Evolutionary conservation across 148 eudicot genomes (phyloP), one percentile per base, ranked within the genome.

Genomic region (Chenopodium quinoa): DNA sequence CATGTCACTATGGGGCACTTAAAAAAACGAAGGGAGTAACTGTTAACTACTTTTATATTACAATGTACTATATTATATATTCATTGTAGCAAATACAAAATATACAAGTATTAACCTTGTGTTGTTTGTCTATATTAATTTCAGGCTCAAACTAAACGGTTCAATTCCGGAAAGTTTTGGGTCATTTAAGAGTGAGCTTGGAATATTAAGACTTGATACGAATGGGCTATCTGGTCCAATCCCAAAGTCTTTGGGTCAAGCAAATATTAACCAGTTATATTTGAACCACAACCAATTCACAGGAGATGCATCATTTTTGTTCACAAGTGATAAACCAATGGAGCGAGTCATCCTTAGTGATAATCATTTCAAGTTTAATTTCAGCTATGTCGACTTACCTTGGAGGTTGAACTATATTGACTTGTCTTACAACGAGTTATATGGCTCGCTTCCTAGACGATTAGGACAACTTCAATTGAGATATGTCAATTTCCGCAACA

Each of bases 351-450:
- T 0, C 71, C 80, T n/a, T 46, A 86, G 37, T 37, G 17, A 27
- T 77, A 90, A 90, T 80, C 76, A 4, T 77, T 80, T 90, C 44
- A 67, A 64, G 54, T 92, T 91, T 62, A 84, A 89, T 75, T 64
- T 91, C 9, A 76, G 87, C 0, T 80, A 84, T 0, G 78, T 88
- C 31, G 83, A 79, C n/a, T 71, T 87, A 11, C 81, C 87, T 10
- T 22, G 60, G 16, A 74, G 71, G 27, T 79, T 90, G 46, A 74
- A 19, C 14, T 62, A 4, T 13, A 25, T 90, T 63, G 90, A 89
- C 67, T 76, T 92, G 73, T 85, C 83, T 65, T 88, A 88, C 22
- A 92, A 92, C 75, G 80, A 74, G 83, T 83, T 92, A 11, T 84
- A 62, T 22, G 93, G 93, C 46, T 82, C 89, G 1, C 40, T 92